Evolutionary conservation across 2,329 filamentous ascomycete species (phyloP), one percentile per base, ranked within the genome.

Genomic region (Grosmannia huntii): DNA sequence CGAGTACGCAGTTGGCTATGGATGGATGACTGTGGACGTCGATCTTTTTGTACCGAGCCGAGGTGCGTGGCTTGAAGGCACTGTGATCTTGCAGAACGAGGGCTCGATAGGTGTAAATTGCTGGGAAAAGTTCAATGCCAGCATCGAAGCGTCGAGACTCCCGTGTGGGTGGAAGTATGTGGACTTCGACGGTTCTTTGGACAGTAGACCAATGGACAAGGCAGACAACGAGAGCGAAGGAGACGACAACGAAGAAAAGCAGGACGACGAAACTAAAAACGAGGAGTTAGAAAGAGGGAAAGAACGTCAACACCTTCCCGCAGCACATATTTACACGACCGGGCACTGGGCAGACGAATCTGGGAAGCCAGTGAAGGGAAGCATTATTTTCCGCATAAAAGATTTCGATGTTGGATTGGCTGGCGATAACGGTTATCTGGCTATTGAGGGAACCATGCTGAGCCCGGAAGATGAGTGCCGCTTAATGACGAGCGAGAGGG

Each of bases 111-210:
- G 92, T 23, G 81, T 96, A 3, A 83, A 95, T 12, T 94, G 90
- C 69, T 91, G 90, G 73, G 92, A 92, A 70, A 83, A 90, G 63
- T 97, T 97, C 77, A 95, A 94, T 64, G 89, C 92, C 1, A 89
- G 86, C 50, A 88, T 99, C 60, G 87, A 92, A 65, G 79, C 85
- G 25, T 82, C 81, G 61, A 79, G 89, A 41, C 75, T 99, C 19
- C 94, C 94, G 0, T 71, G 74, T 16, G 79, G 81, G 27, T 99
- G 92, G 94, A 83, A 76, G 61, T 97, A 90, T 86, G 78, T 89
- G 19, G 81, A 84, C 12, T 77, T 83, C 38, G 56, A 54, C 4
- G 55, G 11, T 6, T 9, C 55, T 6, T 23, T 71, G 2, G 69
- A 69, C 2, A 72, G 74, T 3, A 27, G n/a, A 3, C 14, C 12